phyloP scores from a whole-genome alignment of 495 filamentous ascomycete genomes.

The Xylaria cubensis region DNA sequence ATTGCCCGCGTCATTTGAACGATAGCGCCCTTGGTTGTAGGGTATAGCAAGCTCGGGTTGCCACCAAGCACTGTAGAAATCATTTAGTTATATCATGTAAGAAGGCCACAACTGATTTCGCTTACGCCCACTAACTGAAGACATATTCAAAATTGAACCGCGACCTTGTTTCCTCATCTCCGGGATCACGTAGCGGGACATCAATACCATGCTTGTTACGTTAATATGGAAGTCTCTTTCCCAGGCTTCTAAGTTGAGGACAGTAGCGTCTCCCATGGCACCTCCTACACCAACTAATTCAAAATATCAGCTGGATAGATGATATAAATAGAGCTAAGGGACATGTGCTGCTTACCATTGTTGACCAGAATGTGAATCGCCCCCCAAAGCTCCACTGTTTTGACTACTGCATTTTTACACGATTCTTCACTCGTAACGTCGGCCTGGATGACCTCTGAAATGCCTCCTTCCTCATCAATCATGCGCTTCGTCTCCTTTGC shows the following conservation, averaged over 20 bases:
- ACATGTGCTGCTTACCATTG: constrained; percentile 27
- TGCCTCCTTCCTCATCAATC: constrained; percentile 33
- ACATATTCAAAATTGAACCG: constrained; percentile 13
- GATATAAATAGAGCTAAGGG: not conserved
- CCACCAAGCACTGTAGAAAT: not conserved
- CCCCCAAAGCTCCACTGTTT: constrained; percentile 35
- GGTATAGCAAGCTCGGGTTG: constrained; percentile 53
- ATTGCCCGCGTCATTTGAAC: constrained; percentile 66
- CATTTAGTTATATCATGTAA: not conserved
- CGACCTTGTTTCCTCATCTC: constrained; percentile 24
- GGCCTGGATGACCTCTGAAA: constrained; percentile 39
- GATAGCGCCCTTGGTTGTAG: constrained; percentile 65
- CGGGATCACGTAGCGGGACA: constrained; percentile 15
- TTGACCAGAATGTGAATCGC: constrained; percentile 39
- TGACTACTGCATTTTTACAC: constrained; percentile 34
- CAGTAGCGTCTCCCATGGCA: constrained; percentile 17
- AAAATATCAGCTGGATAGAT: not conserved
- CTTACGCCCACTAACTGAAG: constrained; percentile 20
- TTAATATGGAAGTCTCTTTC: constrained; percentile 19
- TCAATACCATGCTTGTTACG: constrained; percentile 23
- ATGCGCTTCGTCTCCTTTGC: constrained; percentile 23
- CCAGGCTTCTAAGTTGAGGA: constrained; percentile 17
- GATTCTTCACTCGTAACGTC: constrained; percentile 41
- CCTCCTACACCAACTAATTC: constrained; percentile 3
- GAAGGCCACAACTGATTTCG: not conserved